These are phyloP conservation scores for Cercospora sesami DNA, from an alignment of 2,329 filamentous ascomycete genomes.

Conservation along the genomic window DNA sequence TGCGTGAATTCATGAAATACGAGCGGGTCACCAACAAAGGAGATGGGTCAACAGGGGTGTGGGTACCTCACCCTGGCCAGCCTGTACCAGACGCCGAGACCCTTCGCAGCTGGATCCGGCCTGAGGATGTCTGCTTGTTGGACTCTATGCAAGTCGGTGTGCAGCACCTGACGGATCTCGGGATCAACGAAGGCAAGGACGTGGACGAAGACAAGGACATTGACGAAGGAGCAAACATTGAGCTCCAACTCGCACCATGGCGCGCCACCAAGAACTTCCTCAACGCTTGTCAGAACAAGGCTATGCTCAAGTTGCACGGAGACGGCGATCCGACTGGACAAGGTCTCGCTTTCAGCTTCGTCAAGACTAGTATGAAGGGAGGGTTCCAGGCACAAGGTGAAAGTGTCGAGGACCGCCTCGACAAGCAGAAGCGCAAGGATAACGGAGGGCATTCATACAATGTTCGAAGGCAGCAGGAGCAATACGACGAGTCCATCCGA, in stretches of 20 bases:
- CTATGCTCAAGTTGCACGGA: constrained; percentile 92
- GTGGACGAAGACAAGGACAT: constrained; percentile 65
- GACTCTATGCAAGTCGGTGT: constrained; percentile 96
- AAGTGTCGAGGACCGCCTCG: constrained; percentile 81
- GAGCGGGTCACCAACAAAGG: constrained; percentile 80
- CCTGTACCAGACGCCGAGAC: constrained; percentile 75
- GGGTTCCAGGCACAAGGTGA: constrained; percentile 90
- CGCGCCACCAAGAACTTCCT: constrained; percentile 95
- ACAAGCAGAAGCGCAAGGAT: constrained; percentile 69
- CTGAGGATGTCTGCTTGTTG: constrained; percentile 90
- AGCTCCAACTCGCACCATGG: constrained; percentile 92
- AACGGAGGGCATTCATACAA: constrained; percentile 93
- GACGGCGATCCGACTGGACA: constrained; percentile 92
- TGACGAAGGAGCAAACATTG: constrained; percentile 70
- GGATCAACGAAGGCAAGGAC: constrained; percentile 67
- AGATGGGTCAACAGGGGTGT: constrained; percentile 61
- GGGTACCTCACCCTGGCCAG: constrained; percentile 74
- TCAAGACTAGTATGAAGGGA: constrained; percentile 98
- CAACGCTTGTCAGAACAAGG: constrained; percentile 88
- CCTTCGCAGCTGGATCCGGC: constrained; percentile 85
- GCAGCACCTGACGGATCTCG: constrained; percentile 86
- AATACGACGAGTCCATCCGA: constrained; percentile 87
- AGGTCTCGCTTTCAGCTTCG: constrained; percentile 93
- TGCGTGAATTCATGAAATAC: constrained; percentile 94
- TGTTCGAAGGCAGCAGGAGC: constrained; percentile 86